Percentiles rank a stretch among this genome's conserved stretches.
phyloP scores from a whole-genome alignment of 495 filamentous ascomycete genomes.

The Neurospora pannonica region DNA sequence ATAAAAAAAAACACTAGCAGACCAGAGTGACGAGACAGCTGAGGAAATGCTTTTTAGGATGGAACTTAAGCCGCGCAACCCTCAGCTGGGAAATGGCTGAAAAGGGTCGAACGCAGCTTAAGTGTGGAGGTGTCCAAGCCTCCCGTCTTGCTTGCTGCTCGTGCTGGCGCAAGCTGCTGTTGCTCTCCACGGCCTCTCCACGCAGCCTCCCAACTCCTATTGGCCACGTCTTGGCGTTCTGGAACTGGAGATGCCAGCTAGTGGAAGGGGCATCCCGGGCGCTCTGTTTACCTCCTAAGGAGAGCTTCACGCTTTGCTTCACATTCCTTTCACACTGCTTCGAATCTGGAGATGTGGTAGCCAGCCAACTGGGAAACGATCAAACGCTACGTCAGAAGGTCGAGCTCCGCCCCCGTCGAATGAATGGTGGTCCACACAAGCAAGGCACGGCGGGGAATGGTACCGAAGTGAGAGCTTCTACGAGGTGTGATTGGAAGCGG shows the following conservation, averaged over 20 bases:
- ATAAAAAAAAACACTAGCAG: not conserved
- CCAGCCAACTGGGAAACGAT: not conserved
- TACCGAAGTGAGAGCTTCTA: not conserved
- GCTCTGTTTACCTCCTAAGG: not conserved
- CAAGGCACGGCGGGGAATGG: not conserved
- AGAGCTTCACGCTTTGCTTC: not conserved
- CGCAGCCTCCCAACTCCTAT: not conserved
- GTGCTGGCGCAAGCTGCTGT: not conserved
- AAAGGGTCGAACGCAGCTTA: not conserved
- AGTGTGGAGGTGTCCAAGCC: not conserved
- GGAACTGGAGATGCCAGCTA: not conserved
- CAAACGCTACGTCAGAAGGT: constrained; percentile 7
- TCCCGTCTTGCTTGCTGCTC: not conserved
- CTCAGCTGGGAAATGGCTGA: not conserved
- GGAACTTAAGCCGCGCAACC: not conserved
- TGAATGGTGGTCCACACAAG: not conserved
- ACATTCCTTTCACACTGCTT: not conserved
- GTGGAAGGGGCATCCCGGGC: not conserved
- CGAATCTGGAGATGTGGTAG: not conserved
- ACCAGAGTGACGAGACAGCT: not conserved
- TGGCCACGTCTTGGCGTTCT: not conserved
- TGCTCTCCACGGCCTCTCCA: not conserved
- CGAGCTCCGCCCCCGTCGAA: not conserved
- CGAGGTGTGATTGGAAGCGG: not conserved
- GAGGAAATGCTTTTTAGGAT: not conserved